Evolutionary conservation across 2,329 filamentous ascomycete genomes (phyloP).

Genomic region (Aciculosporium take): DNA sequence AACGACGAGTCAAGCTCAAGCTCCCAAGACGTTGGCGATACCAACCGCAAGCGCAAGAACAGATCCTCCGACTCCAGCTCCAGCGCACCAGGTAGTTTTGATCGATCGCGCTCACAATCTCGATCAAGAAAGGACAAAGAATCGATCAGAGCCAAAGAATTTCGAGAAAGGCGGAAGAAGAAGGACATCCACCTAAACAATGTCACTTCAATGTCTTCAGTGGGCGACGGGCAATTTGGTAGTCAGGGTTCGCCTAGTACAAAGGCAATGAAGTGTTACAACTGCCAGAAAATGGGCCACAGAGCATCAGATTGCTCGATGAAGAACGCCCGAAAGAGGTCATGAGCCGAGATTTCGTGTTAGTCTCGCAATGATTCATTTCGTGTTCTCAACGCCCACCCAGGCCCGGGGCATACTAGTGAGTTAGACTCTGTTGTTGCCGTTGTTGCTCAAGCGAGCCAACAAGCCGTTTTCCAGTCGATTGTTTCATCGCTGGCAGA

Average conservation of each 20-base stretch:
- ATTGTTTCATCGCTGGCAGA: background rate
- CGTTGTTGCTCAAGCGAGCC: background rate
- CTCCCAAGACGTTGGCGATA: constrained; percentile 13
- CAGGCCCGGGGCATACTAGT: background rate
- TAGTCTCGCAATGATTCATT: background rate
- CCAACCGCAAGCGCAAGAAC: constrained; percentile 14
- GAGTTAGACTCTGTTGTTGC: background rate
- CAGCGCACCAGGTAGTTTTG: constrained; percentile 9
- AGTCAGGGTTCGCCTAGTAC: constrained; percentile 9
- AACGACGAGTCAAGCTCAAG: constrained; percentile 11
- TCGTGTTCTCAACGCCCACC: background rate
- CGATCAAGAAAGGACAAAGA: constrained; percentile 15
- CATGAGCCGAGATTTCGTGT: background rate
- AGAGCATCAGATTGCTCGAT: constrained; percentile 40
- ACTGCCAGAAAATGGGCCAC: constrained; percentile 49
- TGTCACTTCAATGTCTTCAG: constrained; percentile 45
- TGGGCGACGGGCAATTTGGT: constrained; percentile 12
- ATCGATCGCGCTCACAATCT: constrained; percentile 21
- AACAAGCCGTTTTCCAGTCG: background rate
- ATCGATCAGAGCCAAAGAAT: constrained; percentile 25
- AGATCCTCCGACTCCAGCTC: constrained; percentile 13
- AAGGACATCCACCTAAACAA: constrained; percentile 54
- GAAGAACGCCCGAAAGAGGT: constrained; percentile 5
- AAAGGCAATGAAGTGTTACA: constrained; percentile 35
- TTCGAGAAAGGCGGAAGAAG: constrained; percentile 45